phyloP scores from a whole-genome alignment of 768 basidiomycete species.

The Coprinellus micaceus region DNA sequence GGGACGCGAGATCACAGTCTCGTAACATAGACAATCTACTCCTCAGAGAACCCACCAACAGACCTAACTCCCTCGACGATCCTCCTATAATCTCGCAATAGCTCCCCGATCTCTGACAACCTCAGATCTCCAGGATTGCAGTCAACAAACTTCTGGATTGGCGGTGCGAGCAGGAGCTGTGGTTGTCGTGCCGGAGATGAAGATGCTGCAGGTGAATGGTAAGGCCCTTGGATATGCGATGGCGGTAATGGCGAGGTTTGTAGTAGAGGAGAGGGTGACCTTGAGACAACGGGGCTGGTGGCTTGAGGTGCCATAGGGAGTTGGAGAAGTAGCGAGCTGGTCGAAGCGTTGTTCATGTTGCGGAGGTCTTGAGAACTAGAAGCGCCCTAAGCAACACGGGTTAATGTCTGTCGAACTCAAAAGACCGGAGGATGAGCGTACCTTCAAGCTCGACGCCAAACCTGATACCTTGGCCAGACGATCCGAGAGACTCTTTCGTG shows the following conservation, averaged over 20 bases:
- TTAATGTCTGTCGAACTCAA: not conserved
- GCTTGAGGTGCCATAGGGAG: conserved; percentile 12
- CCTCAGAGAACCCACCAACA: conserved; percentile 54
- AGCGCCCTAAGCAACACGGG: too few relatives aligned
- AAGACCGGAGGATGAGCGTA: conserved; percentile 13
- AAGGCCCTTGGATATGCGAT: too few relatives aligned
- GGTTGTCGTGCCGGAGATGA: not conserved
- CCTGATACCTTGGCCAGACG: conserved; percentile 77
- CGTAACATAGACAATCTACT: not conserved
- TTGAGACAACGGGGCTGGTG: conserved; percentile 20
- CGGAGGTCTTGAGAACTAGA: too few relatives aligned
- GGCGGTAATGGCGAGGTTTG: conserved; percentile 24
- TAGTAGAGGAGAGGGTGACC: conserved; percentile 23
- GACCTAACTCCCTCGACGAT: conserved; percentile 66
- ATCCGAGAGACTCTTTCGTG: conserved; percentile 75
- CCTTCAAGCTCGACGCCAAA: conserved; percentile 43
- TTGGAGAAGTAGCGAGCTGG: conserved; percentile 34
- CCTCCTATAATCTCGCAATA: conserved; percentile 78
- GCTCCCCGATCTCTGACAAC: conserved; percentile 74
- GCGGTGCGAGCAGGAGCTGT: conserved; percentile 48
- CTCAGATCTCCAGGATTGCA: conserved; percentile 73
- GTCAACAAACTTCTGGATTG: conserved; percentile 67
- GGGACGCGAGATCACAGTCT: too few relatives aligned
- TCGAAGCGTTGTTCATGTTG: conserved; percentile 31
- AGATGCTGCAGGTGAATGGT: conserved; percentile 27